Base-by-base conservation (phyloP, 176 grass and related monocot genomes). In the Miscanthus lutarioriparius region DNA sequence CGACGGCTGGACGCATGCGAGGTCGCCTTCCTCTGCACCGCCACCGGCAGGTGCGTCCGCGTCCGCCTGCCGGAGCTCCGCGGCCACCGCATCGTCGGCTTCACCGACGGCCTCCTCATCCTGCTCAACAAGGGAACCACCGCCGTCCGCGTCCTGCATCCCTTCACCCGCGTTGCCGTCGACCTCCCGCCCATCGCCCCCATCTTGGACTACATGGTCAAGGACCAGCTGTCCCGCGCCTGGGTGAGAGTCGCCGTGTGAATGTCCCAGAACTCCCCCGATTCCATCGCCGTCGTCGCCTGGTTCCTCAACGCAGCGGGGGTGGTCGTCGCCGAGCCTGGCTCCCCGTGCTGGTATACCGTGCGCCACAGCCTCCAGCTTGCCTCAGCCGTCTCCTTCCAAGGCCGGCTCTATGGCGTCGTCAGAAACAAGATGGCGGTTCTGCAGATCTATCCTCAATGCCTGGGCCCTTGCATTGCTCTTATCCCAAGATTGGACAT, bases 81-180 rank as follows among this genome's bases (percentile, higher is more conserved):
- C 4, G 71, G 82, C 28, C 10, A 75, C 58, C 63, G 71, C 12
- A 10, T 84, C 41, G 30, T 84, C 71, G 72, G 28, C 41, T 49
- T 84, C 59, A 84, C 70, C 11, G 38, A 59, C 16, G 81, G 81
- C 70, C 70, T 83, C 70, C 7, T 83, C 70, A 28, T 83, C 30
- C 76, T 89, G 4, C 3, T 89, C 23, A 39, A 85, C 72, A 75
- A 85, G 51, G 39, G 10, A 15, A 10, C 5, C 20, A 53, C 53
- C 44, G 37, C 25, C 2, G 44, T 81, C 28, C 87, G 82, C 38
- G 39, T 89, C 22, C 65, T 89, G 5, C 82, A 85, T 59, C 82
- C 82, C 58, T 89, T 89, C 68, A 85, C 67, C 32, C 23, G 82
- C 30, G 61, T 15, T 26, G 3, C 72, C 47, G 51, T 79, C 14